A percentile compares a stretch with the other conserved stretches of the same genome.
Evolutionary conservation across 805 yeast genomes (phyloP).

Genomic region (Saccharomycopsis synnaedendra): DNA sequence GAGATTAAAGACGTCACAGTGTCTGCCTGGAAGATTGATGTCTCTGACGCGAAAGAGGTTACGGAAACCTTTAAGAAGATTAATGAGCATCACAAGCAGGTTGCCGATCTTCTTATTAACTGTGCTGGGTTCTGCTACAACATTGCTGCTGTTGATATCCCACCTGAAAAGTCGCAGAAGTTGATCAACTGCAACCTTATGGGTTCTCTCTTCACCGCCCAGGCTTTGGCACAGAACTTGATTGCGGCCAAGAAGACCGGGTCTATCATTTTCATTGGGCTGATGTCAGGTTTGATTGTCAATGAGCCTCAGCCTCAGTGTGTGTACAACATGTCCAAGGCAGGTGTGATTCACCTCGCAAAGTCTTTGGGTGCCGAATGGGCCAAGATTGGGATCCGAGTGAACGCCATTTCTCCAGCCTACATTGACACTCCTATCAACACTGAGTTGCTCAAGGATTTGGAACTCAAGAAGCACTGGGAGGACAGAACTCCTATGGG

Average conservation of each 20-base stretch:
- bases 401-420: slow-evolving; percentile 58
- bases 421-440: slow-evolving; percentile 69
- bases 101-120: slow-evolving; percentile 58
- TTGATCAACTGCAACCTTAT: slow-evolving; percentile 60
- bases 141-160: slow-evolving; percentile 67
- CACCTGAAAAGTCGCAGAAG: slow-evolving; percentile 56
- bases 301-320: slow-evolving; percentile 66
- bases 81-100: slow-evolving; percentile 44
- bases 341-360: slow-evolving; percentile 56
- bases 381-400: slow-evolving; percentile 52
- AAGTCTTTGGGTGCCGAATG: slow-evolving; percentile 63
- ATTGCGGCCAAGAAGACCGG: slow-evolving; percentile 41
- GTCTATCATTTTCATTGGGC: slow-evolving; percentile 54
- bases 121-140: slow-evolving; percentile 84
- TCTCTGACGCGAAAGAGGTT: slow-evolving; percentile 47
- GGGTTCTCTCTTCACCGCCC: slow-evolving; percentile 69
- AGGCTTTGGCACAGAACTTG: slow-evolving; percentile 58
- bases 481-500: slow-evolving; percentile 61
- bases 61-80: slow-evolving; percentile 42
- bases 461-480: slow-evolving; percentile 61
- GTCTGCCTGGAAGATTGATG: slow-evolving; percentile 60
- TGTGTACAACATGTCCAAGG: slow-evolving; percentile 65
- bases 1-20: slow-evolving; percentile 24
- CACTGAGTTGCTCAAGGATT: slow-evolving; percentile 48
- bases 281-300: slow-evolving; percentile 65